phyloP scores from a whole-genome alignment of 352 stramenopile species.

The Blastocystis sp. region DNA sequence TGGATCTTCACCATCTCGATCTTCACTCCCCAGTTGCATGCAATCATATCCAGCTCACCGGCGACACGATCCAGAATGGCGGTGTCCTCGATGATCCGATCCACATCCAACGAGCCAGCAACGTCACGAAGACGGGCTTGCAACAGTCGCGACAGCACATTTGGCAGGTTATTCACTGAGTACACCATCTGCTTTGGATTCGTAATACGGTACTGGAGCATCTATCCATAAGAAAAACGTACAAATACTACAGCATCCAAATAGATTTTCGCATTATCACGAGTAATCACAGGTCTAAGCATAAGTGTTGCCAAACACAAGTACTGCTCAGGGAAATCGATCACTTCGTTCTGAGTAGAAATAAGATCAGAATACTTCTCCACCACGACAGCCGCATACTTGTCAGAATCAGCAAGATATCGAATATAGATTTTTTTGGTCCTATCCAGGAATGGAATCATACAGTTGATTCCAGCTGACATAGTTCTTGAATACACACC shows the following conservation, averaged over 20 bases:
- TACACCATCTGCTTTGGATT: conserved; percentile 66
- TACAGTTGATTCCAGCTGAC: conserved; percentile 63
- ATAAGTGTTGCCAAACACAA: not conserved
- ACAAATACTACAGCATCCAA: conserved; percentile 62
- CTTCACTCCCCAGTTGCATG: conserved; percentile 64
- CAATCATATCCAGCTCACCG: conserved; percentile 63
- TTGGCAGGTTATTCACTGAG: conserved; percentile 64
- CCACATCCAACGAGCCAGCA: conserved; percentile 65
- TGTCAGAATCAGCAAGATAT: conserved; percentile 22
- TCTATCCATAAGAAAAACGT: conserved; percentile 1
- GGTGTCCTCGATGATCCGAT: conserved; percentile 67
- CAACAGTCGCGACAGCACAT: conserved; percentile 64
- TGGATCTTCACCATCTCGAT: conserved; percentile 67
- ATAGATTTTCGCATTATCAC: conserved; percentile 66
- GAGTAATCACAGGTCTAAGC: conserved; percentile 64
- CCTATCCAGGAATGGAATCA: conserved; percentile 64
- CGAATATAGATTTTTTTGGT: conserved; percentile 10
- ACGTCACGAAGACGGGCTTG: conserved; percentile 66
- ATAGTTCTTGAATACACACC: conserved; percentile 62
- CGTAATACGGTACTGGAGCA: conserved; percentile 64
- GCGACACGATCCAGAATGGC: conserved; percentile 65
- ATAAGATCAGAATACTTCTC: conserved; percentile 62
- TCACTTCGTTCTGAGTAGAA: conserved; percentile 65
- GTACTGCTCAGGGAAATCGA: conserved; percentile 65
- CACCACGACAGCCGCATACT: conserved; percentile 45